Conservation (phyloP, 2,329 filamentous ascomycete species). For the Talaromyces atroroseus region DNA sequence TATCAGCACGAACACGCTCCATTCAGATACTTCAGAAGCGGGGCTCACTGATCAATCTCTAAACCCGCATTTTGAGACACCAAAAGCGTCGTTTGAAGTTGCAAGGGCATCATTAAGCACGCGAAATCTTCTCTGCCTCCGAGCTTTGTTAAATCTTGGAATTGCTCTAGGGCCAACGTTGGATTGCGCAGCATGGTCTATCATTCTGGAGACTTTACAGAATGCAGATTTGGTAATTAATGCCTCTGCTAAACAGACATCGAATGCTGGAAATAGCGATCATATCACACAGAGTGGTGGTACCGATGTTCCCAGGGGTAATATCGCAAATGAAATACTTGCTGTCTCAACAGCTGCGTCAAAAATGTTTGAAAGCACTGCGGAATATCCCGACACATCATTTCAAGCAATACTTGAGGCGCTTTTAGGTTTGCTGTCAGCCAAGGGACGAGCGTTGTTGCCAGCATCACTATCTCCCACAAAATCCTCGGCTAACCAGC, state of each 20-base stretch:
- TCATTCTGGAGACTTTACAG: conserved; percentile 85
- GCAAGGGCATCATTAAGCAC: conserved; percentile 63
- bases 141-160: conserved; percentile 88
- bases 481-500: conserved; percentile 20
- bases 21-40: conserved; percentile 20
- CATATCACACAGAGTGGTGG: conserved; percentile 19
- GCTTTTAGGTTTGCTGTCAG: conserved; percentile 63
- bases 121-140: conserved; percentile 80
- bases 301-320: conserved; percentile 50
- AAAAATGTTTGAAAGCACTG: conserved; percentile 83
- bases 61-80: conserved; percentile 23
- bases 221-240: conserved; percentile 84
- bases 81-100: conserved; percentile 34
- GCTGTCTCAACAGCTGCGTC: conserved; percentile 84
- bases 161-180: conserved; percentile 90
- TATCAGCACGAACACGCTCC: conserved; percentile 14
- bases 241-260: conserved; percentile 24
- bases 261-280: conserved; percentile 25
- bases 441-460: conserved; percentile 38
- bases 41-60: conserved; percentile 24
- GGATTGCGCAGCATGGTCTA: conserved; percentile 71
- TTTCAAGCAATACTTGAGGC: conserved; percentile 74
- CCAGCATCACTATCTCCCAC: conserved; percentile 50
- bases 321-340: conserved; percentile 73
- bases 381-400: conserved; percentile 77